Percentiles rank a stretch among this genome's conserved stretches.
phyloP scores from a whole-genome alignment of 129 eudicot species.

The Kitagawia praeruptora region DNA sequence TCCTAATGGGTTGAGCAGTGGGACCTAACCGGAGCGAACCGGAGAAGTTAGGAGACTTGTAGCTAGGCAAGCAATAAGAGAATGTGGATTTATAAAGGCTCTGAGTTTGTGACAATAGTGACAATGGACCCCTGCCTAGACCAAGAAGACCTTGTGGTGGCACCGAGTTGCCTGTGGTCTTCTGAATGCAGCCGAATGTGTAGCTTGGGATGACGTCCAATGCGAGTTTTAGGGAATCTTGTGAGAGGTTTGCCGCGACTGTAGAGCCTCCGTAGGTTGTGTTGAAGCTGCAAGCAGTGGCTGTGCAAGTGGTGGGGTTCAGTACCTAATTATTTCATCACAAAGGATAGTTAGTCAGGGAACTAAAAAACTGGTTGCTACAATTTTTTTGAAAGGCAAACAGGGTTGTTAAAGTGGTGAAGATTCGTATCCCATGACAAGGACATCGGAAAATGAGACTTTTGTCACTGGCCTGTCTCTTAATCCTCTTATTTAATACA shows the following conservation, averaged over 20 bases:
- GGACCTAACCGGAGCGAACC: slow-evolving; percentile 80
- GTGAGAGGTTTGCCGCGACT: slow-evolving; percentile 49
- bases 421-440: neutral
- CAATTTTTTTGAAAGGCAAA: neutral
- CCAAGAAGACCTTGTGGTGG: slow-evolving; percentile 94
- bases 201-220: slow-evolving; percentile 44
- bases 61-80: slow-evolving; percentile 89
- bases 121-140: slow-evolving; percentile 83
- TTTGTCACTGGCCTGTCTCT: too few relatives aligned
- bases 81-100: slow-evolving; percentile 66
- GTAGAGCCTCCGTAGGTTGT: slow-evolving; percentile 68
- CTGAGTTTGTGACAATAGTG: slow-evolving; percentile 61
- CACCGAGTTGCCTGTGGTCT: slow-evolving; percentile 44
- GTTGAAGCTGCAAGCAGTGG: slow-evolving; percentile 63
- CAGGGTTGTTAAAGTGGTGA: neutral
- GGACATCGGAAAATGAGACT: neutral
- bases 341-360: neutral
- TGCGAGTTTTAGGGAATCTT: slow-evolving; percentile 77
- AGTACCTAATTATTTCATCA: slow-evolving; percentile 39
- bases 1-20: slow-evolving; percentile 57
- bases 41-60: slow-evolving; percentile 57
- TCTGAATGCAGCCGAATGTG: slow-evolving; percentile 66
- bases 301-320: slow-evolving; percentile 43
- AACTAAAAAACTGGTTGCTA: neutral
- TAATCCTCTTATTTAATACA: neutral